phyloP scores from a whole-genome alignment of 768 basidiomycete genomes.

The Kwoniella dendrophila region DNA sequence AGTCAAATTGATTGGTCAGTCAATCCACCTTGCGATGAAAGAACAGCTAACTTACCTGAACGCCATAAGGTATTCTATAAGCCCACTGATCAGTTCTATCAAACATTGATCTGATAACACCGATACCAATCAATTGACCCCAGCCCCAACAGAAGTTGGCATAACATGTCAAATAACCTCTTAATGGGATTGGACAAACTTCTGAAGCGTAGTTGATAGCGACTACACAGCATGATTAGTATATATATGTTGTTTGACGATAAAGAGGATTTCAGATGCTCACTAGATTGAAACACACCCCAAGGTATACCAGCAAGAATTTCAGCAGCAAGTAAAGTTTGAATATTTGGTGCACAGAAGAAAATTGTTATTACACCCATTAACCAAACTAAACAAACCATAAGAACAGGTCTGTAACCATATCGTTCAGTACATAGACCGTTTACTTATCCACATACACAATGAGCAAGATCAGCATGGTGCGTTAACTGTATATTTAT shows the following conservation, averaged over 20 bases:
- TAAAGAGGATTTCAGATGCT: neutral
- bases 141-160: constrained; percentile 57
- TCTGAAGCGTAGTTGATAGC: constrained; percentile 54
- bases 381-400: constrained; percentile 44
- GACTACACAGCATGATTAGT: constrained; percentile 22
- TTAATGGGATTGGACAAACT: constrained; percentile 53
- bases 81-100: constrained; percentile 44
- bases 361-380: constrained; percentile 47
- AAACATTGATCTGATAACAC: constrained; percentile 49
- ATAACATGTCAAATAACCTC: constrained; percentile 51
- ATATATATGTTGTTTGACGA: neutral
- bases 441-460: too few species aligned
- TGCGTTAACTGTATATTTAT: neutral
- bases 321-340: constrained; percentile 42
- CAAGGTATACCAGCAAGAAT: constrained; percentile 55
- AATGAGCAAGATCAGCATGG: constrained; percentile 6
- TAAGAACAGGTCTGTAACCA: constrained; percentile 55
- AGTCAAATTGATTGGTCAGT: neutral
- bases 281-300: constrained; percentile 53
- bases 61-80: constrained; percentile 33
- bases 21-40: neutral
- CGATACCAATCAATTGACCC: constrained; percentile 52
- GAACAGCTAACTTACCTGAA: constrained; percentile 13
- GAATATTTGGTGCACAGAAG: constrained; percentile 41
- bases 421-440: constrained; percentile 55